Evolutionary conservation across 2,329 filamentous ascomycete genomes (phyloP), one percentile per base, ranked within the genome.

Genomic region (Colletotrichum australisinense): DNA sequence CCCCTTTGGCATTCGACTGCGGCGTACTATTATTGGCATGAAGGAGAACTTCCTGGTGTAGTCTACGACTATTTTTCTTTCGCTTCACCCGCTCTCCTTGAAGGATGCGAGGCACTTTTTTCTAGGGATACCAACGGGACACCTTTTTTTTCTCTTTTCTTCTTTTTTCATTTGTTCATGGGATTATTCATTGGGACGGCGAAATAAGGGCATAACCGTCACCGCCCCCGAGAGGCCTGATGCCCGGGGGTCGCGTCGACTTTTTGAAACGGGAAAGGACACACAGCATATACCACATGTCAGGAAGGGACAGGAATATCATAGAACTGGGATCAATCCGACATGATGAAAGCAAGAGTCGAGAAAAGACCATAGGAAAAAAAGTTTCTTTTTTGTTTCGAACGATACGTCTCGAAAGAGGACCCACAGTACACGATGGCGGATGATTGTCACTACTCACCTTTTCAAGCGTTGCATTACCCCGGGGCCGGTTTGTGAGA

Each of bases 331-430:
- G 73, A 75, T 66, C 73, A 74, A 52, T 67, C 71, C 71, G 73
- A 73, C 70, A 66, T 65, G 70, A 72, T 69, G 67, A 62, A 69
- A 66, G 66, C 63, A 65, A 68, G 67, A 68, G 71, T 67, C 66
- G 67, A 73, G 67, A 74, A 73, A 72, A 71, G 63, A 73, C 73
- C 67, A 74, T 74, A 74, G 67, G 67, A 68, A 67, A 75, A 75
- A 75, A 75, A 71, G 46, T 56, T 63, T 73, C 46, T 49, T 74
- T 30, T 55, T 68, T 58, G 53, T 73, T 52, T 66, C 49, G 46
- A 35, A 73, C 26, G 16, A 58, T 30, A 35, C 19, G 62, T 30
- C 30, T 30, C 11, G 35, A 38, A 38, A 60, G 12, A 46, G 59
- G 19, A 60, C 42, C 42, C 46, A 69, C 59, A 65, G 32, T 12